These are phyloP conservation scores for Xylaria sp. DNA, from an alignment of 2,329 filamentous ascomycete species.

Conservation along the genomic window DNA sequence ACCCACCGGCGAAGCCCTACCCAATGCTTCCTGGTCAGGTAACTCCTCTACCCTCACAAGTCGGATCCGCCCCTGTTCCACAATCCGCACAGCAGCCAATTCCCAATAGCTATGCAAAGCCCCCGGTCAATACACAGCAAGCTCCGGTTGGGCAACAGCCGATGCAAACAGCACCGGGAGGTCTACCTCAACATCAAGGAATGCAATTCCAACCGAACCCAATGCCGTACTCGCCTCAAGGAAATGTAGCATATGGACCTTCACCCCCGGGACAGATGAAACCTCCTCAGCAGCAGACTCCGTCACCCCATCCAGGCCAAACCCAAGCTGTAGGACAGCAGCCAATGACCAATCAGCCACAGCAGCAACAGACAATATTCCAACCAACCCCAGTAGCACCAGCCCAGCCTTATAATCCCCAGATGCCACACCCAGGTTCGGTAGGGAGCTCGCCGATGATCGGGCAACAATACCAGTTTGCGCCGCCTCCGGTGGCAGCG, in stretches of 20 bases:
- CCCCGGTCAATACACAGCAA: conserved; percentile 31
- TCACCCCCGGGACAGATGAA: conserved; percentile 31
- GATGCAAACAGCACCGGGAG: conserved; percentile 26
- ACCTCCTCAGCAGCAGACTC: conserved; percentile 39
- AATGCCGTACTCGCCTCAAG: conserved; percentile 25
- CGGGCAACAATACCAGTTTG: conserved; percentile 10
- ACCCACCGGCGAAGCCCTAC: conserved; percentile 40
- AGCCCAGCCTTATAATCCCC: conserved; percentile 26
- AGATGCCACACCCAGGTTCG: conserved; percentile 2
- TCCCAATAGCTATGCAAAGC: conserved; percentile 26
- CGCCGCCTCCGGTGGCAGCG: conserved; percentile 2
- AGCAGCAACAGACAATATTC: conserved; percentile 8
- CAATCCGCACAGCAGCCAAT: conserved; percentile 24
- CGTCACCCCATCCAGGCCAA: not conserved
- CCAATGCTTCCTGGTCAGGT: conserved; percentile 50
- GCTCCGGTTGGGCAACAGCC: conserved; percentile 32
- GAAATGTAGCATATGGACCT: conserved; percentile 20
- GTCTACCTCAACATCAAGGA: conserved; percentile 4
- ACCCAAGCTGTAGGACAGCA: conserved; percentile 21
- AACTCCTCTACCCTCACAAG: conserved; percentile 46
- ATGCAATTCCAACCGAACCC: conserved; percentile 25
- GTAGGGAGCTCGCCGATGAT: not conserved
- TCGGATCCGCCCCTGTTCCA: conserved; percentile 40
- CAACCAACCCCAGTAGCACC: conserved; percentile 5
- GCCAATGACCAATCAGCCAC: conserved; percentile 2